phyloP scores from a whole-genome alignment of 257 asterid genomes.

The Mentha longifolia region DNA sequence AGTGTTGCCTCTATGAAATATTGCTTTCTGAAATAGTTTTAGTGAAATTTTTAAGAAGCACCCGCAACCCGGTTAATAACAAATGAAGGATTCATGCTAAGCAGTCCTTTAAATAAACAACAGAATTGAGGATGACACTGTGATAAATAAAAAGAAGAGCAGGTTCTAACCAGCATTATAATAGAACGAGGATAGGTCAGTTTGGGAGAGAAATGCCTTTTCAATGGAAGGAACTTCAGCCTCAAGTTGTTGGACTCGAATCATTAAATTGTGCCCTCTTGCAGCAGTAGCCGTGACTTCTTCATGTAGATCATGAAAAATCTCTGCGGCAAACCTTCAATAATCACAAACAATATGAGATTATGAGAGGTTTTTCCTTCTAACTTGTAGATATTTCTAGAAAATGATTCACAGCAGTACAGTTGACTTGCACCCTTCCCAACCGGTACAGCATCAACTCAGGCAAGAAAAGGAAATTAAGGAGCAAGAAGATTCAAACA shows the following conservation, averaged over 20 bases:
- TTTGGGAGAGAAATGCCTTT: slow-evolving; percentile 88
- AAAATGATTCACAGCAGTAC: background rate
- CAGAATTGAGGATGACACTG: background rate
- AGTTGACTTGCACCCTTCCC: background rate
- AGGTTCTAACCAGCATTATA: slow-evolving; percentile 66
- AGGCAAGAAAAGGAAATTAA: background rate
- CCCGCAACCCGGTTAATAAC: slow-evolving; percentile 14
- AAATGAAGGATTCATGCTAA: slow-evolving; percentile 32
- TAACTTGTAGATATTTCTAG: background rate
- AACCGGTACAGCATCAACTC: background rate
- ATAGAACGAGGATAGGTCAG: slow-evolving; percentile 76
- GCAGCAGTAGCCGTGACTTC: slow-evolving; percentile 92
- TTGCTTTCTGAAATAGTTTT: background rate
- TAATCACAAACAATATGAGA: slow-evolving; percentile 34
- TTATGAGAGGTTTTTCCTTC: slow-evolving; percentile 24
- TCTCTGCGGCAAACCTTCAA: slow-evolving; percentile 95
- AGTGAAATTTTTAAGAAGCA: background rate
- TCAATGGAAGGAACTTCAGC: slow-evolving; percentile 78
- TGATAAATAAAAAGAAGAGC: slow-evolving; percentile 28
- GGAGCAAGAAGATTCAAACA: background rate
- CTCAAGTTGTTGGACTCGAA: slow-evolving; percentile 92
- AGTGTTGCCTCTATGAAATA: background rate
- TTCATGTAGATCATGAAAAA: slow-evolving; percentile 89
- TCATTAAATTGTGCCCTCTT: slow-evolving; percentile 78
- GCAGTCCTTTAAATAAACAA: slow-evolving; percentile 12